Evolutionary conservation across 208 protist species (phyloP), one percentile per base, ranked within the genome.

Genomic region (Trypanosoma caninum): DNA sequence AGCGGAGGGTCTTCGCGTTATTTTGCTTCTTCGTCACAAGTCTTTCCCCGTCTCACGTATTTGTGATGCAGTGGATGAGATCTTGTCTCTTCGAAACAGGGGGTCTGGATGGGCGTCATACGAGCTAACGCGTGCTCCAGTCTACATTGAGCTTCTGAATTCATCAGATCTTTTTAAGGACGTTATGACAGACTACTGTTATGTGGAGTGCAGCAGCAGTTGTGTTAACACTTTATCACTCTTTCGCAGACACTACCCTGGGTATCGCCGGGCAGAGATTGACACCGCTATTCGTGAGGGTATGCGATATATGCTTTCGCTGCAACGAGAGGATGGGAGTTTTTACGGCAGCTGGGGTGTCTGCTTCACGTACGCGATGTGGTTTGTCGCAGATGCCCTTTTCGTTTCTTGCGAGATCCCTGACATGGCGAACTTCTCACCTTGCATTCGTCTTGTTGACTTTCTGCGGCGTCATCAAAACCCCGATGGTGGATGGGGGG

Each of bases 101-200:
- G 59, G 58, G 45, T 77, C 78, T 37, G 97, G 97, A 0, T 99
- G 91, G 90, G 92, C 93, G 23, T 95, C 95, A 0, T 99, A 98
- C 74, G 98, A 99, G 66, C 68, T 82, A 18, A 89, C 72, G n/a
- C 85, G 97, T 45, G 93, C 78, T 14, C 88, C 87, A 33, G 18
- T 16, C 37, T 97, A 91, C 73, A 80, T 91, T 38, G 98, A 99
- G 74, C 75, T 85, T 31, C 73, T 99, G 22, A 97, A 99, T 78
- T 97, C 95, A 51, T 78, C 95, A 13, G 97, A 99, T 71, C 76
- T 97, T 13, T 99, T 98, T 78, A 96, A 94, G 61, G 95, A 97
- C 52, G 98, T 99, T 62, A 99, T 99, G 97, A 86, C 98, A 20
- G 97, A 99, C 59, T 99, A 99, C 80, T 80, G 61, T 16, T 99